Evolutionary conservation across 2,329 filamentous ascomycete species (phyloP).

Genomic region (Monilinia aucupariae): DNA sequence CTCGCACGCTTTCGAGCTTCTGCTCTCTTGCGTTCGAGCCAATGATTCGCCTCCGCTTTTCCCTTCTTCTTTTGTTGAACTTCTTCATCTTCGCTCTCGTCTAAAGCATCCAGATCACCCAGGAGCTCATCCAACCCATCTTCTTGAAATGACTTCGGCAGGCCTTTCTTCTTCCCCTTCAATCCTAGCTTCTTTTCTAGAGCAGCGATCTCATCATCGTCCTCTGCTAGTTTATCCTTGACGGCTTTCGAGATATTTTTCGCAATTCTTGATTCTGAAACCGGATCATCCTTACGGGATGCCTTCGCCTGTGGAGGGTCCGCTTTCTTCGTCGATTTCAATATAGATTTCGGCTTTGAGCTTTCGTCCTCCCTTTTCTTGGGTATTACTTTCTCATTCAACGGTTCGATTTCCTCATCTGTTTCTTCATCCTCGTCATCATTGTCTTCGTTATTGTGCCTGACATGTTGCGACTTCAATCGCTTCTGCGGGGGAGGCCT

Average conservation of each 20-base stretch:
- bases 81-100: constrained; percentile 45
- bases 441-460: constrained; percentile 8
- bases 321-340: constrained; percentile 29
- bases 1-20: constrained; percentile 36
- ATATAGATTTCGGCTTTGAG: constrained; percentile 31
- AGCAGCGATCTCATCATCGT: constrained; percentile 83
- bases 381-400: constrained; percentile 3
- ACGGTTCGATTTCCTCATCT: constrained; percentile 11
- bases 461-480: constrained; percentile 24
- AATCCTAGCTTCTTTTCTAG: constrained; percentile 85
- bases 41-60: constrained; percentile 53
- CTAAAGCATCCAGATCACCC: constrained; percentile 49
- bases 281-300: neutral
- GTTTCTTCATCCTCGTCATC: neutral
- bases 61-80: constrained; percentile 49
- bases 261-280: constrained; percentile 8
- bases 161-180: constrained; percentile 60
- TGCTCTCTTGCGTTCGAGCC: constrained; percentile 53
- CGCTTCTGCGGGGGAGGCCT: constrained; percentile 30
- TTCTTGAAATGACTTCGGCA: constrained; percentile 68
- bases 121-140: constrained; percentile 79
- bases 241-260: constrained; percentile 36
- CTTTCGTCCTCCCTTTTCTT: constrained; percentile 8
- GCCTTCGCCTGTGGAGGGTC: constrained; percentile 14
- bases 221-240: constrained; percentile 64